Percentiles rank a stretch among this genome's conserved stretches.
These are phyloP conservation scores for Saraca asoca DNA, from an alignment of 331 rosid genomes.

Conservation along the genomic window DNA sequence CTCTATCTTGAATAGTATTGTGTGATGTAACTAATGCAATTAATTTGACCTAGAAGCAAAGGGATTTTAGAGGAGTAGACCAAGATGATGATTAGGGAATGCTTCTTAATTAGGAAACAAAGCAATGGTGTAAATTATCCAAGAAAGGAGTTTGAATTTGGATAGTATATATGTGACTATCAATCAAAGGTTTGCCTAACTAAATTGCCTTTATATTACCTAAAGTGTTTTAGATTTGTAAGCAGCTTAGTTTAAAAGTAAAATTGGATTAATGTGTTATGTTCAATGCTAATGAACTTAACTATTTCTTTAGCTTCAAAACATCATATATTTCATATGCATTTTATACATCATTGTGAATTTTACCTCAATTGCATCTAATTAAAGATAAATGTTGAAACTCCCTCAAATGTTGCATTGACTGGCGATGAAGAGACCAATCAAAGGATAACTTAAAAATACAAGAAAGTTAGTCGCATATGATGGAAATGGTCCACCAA, in stretches of 20 bases:
- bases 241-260: slow-evolving; percentile 18
- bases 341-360: slow-evolving; percentile 1
- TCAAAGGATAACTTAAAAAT: too few relatives aligned
- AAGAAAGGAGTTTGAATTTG: slow-evolving; percentile 95
- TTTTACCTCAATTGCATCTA: neutral
- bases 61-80: slow-evolving; percentile 86
- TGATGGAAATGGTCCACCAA: too few relatives aligned
- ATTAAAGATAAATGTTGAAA: neutral
- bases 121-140: slow-evolving; percentile 82
- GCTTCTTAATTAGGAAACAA: slow-evolving; percentile 74
- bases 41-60: slow-evolving; percentile 66
- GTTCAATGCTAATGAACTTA: neutral
- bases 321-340: slow-evolving; percentile 17
- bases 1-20: neutral
- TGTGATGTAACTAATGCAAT: slow-evolving; percentile 50
- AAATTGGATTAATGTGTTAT: slow-evolving; percentile 5
- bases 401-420: too few relatives aligned
- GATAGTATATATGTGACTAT: slow-evolving; percentile 91
- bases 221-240: slow-evolving; percentile 17
- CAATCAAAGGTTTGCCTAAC: slow-evolving; percentile 76
- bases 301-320: slow-evolving; percentile 24
- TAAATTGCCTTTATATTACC: slow-evolving; percentile 15
- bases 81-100: slow-evolving; percentile 87
- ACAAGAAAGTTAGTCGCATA: too few relatives aligned
- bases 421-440: too few relatives aligned